Base-by-base conservation (phyloP, 1,139 yeast genomes). In the Spathaspora sp. region DNA sequence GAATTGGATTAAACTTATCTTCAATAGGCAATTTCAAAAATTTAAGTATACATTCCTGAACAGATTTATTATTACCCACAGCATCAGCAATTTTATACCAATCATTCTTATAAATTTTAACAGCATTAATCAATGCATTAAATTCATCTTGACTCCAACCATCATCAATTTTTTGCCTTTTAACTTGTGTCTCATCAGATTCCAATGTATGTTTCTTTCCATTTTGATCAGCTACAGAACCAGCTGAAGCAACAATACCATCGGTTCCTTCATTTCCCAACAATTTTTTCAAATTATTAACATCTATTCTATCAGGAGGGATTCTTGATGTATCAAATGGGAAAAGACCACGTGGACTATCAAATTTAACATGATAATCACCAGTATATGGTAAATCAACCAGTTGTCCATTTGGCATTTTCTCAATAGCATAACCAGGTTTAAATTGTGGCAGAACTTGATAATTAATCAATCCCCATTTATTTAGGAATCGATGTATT, bases 381-480 rank as follows among this genome's bases (percentile, higher is more conserved):
- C 87, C 86, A 8, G 91, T 81, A 53, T 73, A 81, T 9, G 90
- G 91, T 47, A 74, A 67, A 4, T 77, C 77, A 26, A 71, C 76
- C 58, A 65, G 70, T 36, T 63, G 64, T 1, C 78, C 79, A 55
- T 72, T 72, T 17, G 76, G 74, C 43, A 71, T 55, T 43, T 88
- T 88, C 54, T 84, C 89, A 29, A 84, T 73, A 1, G 77, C 75
- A 47, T 81, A 78, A 40, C 81, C 81, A 2, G 91, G 89, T 55
- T 82, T 77, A 50, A 81, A 69, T 51, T 80, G 84, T 2, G 91
- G 87, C 53, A 80, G 76, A 1, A 85, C 97, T 66, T 93, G 99
- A 62, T 95, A 95, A 65, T 95, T 95, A 47, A 95, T 89, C 48
- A 95, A 73, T 0, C 99, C 99, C 99, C 99, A 95, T 64, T 87